Evolutionary conservation across 1,139 yeast genomes (phyloP).

Genomic region (Debaryomyces fabryi): DNA sequence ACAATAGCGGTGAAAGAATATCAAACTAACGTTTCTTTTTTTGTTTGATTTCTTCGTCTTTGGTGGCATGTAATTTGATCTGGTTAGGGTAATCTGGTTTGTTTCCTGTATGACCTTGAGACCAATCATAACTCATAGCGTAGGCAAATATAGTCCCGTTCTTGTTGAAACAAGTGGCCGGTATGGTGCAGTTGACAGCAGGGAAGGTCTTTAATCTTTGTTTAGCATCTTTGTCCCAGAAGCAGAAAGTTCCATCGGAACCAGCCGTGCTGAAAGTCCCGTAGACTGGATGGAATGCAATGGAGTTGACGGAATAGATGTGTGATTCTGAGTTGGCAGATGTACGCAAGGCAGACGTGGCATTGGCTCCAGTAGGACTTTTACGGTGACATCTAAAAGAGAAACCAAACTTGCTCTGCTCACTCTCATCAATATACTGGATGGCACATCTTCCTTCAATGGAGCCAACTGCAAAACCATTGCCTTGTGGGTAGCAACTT

Average conservation of each 20-base stretch:
- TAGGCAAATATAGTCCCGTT: conserved; percentile 87
- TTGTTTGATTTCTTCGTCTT: conserved; percentile 85
- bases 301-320: conserved; percentile 77
- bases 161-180: conserved; percentile 80
- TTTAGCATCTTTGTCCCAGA: conserved; percentile 95
- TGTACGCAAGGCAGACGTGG: conserved; percentile 39
- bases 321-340: conserved; percentile 44
- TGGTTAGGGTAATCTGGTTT: conserved; percentile 73
- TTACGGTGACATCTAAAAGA: conserved; percentile 94
- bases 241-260: conserved; percentile 88
- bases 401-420: conserved; percentile 73
- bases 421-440: conserved; percentile 84
- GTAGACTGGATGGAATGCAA: conserved; percentile 83
- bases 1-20: background rate
- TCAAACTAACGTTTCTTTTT: conserved; percentile 50
- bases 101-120: conserved; percentile 81
- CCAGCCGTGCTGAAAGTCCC: conserved; percentile 97
- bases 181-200: conserved; percentile 68
- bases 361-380: conserved; percentile 33
- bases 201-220: conserved; percentile 87
- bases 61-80: conserved; percentile 80
- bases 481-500: conserved; percentile 84
- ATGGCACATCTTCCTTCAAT: conserved; percentile 98
- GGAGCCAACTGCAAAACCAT: conserved; percentile 91
- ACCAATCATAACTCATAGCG: conserved; percentile 95